Evolutionary conservation across 2,329 filamentous ascomycete genomes (phyloP).

Genomic region (Emericellopsis atlantica): DNA sequence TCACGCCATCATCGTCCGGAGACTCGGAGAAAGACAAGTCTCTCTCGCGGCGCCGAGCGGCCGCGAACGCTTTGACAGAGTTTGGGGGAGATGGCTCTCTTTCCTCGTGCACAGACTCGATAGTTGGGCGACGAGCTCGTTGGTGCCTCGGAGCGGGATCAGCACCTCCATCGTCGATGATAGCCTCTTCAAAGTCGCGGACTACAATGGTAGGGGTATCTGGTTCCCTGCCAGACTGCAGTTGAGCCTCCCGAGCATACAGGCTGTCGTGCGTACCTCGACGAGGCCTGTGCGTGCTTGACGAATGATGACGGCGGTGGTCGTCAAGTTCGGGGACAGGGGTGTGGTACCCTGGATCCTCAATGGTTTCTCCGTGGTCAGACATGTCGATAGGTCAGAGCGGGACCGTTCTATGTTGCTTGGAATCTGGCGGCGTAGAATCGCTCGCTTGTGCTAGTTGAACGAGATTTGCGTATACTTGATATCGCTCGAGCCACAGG

Average conservation of each 20-base stretch:
- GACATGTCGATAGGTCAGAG: slow-evolving; percentile 35
- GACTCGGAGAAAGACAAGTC: slow-evolving; percentile 45
- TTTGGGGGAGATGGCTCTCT: slow-evolving; percentile 82
- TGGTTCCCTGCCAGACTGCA: slow-evolving; percentile 10
- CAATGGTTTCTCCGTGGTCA: slow-evolving; percentile 42
- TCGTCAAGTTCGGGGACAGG: slow-evolving; percentile 77
- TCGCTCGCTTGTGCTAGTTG: background rate
- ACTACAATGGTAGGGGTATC: slow-evolving; percentile 31
- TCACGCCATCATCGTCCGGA: slow-evolving; percentile 34
- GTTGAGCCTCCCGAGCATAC: slow-evolving; percentile 29
- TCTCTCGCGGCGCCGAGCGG: slow-evolving; percentile 74
- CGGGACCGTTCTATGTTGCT: background rate
- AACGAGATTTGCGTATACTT: background rate
- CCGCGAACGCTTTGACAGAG: slow-evolving; percentile 94
- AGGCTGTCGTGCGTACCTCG: slow-evolving; percentile 66
- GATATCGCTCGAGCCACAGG: too few species aligned
- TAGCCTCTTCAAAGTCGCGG: slow-evolving; percentile 77
- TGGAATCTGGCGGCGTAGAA: background rate
- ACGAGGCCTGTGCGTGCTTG: slow-evolving; percentile 48
- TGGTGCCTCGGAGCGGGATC: slow-evolving; percentile 26
- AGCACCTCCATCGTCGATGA: slow-evolving; percentile 56
- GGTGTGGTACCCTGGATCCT: slow-evolving; percentile 55
- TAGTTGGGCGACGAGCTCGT: slow-evolving; percentile 40
- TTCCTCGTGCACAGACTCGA: slow-evolving; percentile 42
- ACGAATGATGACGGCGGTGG: slow-evolving; percentile 54